Percentiles rank a stretch among this genome's conserved stretches.
Conservation (phyloP, 176 grass and related monocot genomes). For the Avena insularis region DNA sequence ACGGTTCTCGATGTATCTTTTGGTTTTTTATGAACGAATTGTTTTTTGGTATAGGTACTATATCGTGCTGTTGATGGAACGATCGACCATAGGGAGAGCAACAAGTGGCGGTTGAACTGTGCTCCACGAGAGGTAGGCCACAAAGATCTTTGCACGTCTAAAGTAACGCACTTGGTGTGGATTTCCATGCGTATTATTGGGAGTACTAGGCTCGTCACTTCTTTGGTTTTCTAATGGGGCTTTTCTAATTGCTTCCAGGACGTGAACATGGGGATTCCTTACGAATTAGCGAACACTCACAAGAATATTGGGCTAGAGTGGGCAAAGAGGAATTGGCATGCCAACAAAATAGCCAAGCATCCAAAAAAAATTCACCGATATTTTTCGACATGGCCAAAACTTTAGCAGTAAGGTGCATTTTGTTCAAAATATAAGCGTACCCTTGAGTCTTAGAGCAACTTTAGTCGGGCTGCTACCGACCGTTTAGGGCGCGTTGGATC, state of each 20-base stretch:
- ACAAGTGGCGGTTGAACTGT: constrained; percentile 54
- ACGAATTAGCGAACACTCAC: too few species aligned
- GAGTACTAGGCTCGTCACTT: background rate
- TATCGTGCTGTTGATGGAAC: background rate
- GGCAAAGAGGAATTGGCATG: too few species aligned
- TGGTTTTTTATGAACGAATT: background rate
- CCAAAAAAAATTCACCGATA: too few species aligned
- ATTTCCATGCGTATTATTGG: constrained; percentile 38
- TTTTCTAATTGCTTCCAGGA: background rate
- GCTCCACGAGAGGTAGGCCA: constrained; percentile 35
- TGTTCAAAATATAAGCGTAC: too few species aligned
- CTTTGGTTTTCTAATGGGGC: background rate
- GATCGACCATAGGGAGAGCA: constrained; percentile 25
- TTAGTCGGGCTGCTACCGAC: too few species aligned
- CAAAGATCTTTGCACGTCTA: constrained; percentile 9
- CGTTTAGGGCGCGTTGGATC: too few species aligned
- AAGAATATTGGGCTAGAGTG: too few species aligned
- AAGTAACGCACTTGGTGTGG: background rate
- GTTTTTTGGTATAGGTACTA: background rate
- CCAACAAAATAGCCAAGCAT: too few species aligned
- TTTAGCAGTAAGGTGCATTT: too few species aligned
- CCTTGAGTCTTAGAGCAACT: too few species aligned
- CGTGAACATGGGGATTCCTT: too few species aligned
- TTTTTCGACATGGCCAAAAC: too few species aligned
- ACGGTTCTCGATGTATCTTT: background rate